Evolutionary conservation across 495 filamentous ascomycete species (phyloP), one percentile per base, ranked within the genome.

Genomic region (Penicillium diatomitis): DNA sequence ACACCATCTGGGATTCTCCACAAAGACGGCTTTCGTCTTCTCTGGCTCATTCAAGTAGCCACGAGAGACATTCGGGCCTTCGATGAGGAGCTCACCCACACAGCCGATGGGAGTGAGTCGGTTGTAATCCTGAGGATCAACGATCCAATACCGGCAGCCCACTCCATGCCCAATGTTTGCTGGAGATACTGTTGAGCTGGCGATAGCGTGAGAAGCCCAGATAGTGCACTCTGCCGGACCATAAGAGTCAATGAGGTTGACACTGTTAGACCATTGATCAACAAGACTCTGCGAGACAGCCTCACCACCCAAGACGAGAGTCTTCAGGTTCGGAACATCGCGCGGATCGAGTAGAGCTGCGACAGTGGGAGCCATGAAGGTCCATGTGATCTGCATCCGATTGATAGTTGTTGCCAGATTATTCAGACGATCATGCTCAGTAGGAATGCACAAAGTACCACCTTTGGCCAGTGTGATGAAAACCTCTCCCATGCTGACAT

Each of bases 381-480:
- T 30, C 32, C 34, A 46, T 28, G 32, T 61, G 11, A 54, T 61
- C 9, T 49, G 27, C n/a, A 62, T 44, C 5, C 52, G 43, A 32
- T 58, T 51, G 32, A 71, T 67, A 2, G 54, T 46, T 2, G 34
- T 47, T 8, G 48, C 44, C 2, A 63, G 41, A 12, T 47, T 30
- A 33, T 59, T 53, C 27, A 57, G 35, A 29, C 56, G 47, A 31
- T 68, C 55, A 31, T 60, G 38, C 45, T 73, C 56, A 10, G 56
- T 47, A 5, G 44, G 44, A 36, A 46, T 46, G 33, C 76, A 80
- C 5, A 85, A 58, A 36, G 75, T 79, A 4, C 73, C 80, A 2
- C 80, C 80, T 5, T 60, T 54, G 0, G 72, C 70, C 1, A 86
- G 63, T 0, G 81, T 80, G 0, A 70, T 75, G 38, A 84, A 77